Conservation (phyloP, 805 yeast genomes). For the Candida dendrica region DNA sequence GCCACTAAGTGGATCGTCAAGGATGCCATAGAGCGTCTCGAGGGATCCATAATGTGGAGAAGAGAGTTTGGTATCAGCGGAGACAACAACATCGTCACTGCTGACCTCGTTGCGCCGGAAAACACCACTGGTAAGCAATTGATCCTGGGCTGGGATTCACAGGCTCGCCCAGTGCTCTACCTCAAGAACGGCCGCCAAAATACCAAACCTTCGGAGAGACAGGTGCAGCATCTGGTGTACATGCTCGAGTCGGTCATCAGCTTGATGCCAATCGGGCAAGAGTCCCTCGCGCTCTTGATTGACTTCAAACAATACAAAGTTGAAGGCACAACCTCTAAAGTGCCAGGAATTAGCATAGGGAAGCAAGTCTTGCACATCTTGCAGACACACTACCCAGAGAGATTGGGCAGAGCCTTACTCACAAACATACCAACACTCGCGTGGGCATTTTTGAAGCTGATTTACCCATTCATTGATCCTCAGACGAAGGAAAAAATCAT, state of each 20-base stretch:
- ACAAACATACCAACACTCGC: constrained; percentile 88
- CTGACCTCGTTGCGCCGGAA: constrained; percentile 48
- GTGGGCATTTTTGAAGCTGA: constrained; percentile 79
- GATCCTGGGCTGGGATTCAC: constrained; percentile 78
- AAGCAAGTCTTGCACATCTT: constrained; percentile 87
- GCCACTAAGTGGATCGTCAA: constrained; percentile 80
- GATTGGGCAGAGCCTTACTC: constrained; percentile 86
- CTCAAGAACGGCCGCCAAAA: constrained; percentile 88
- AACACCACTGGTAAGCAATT: constrained; percentile 86
- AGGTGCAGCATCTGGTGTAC: constrained; percentile 87
- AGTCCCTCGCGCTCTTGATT: constrained; percentile 75
- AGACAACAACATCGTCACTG: constrained; percentile 41
- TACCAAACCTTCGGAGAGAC: constrained; percentile 76
- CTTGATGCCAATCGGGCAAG: constrained; percentile 91
- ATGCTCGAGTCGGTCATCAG: constrained; percentile 84
- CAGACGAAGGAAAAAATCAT: constrained; percentile 83
- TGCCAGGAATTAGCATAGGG: constrained; percentile 86
- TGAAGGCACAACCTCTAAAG: constrained; percentile 38
- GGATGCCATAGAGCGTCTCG: constrained; percentile 65
- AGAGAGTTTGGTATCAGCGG: constrained; percentile 69
- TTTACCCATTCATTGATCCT: constrained; percentile 91
- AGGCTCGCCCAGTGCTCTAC: constrained; percentile 80
- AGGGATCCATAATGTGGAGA: constrained; percentile 76
- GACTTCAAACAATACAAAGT: constrained; percentile 69
- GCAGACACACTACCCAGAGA: constrained; percentile 96